Evolutionary conservation across 345 rosid genomes (phyloP).

Genomic region (Microcos paniculata): DNA sequence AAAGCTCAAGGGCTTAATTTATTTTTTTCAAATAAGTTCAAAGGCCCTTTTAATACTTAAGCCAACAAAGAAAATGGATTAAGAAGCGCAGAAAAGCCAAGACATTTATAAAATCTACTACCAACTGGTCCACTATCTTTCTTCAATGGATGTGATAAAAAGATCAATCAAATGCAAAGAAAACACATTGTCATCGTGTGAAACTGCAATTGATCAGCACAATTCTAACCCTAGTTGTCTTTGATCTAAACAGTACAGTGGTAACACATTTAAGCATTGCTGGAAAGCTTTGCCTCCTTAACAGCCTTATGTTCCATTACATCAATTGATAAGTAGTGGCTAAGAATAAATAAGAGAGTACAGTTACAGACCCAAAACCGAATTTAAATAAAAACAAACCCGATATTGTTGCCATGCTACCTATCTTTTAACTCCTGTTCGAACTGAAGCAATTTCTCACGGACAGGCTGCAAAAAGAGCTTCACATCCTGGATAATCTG

Average conservation of each 20-base stretch:
- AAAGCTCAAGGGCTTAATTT: too few relatives aligned
- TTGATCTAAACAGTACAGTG: not conserved
- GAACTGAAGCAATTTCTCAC: slow-evolving; percentile 64
- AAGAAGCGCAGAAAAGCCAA: not conserved
- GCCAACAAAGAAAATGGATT: not conserved
- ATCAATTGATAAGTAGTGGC: not conserved
- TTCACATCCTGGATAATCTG: slow-evolving; percentile 56
- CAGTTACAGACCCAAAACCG: slow-evolving; percentile 11
- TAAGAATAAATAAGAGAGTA: slow-evolving; percentile 6
- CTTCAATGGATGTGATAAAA: not conserved
- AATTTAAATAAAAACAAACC: not conserved
- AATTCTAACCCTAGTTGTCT: not conserved
- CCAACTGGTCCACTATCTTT: not conserved
- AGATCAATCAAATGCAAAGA: not conserved
- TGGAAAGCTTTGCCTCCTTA: slow-evolving; percentile 10
- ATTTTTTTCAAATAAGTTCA: too few relatives aligned
- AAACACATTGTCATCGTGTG: not conserved
- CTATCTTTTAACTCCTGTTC: slow-evolving; percentile 85
- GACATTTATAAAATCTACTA: not conserved
- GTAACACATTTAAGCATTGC: not conserved
- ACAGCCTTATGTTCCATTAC: slow-evolving; percentile 16
- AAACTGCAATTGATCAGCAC: not conserved
- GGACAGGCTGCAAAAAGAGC: slow-evolving; percentile 67
- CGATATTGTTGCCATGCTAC: slow-evolving; percentile 26
- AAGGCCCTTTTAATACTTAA: too few relatives aligned